Base-by-base conservation (phyloP, 352 stramenopile genomes). In the Thraustochytrium sp. region DNA sequence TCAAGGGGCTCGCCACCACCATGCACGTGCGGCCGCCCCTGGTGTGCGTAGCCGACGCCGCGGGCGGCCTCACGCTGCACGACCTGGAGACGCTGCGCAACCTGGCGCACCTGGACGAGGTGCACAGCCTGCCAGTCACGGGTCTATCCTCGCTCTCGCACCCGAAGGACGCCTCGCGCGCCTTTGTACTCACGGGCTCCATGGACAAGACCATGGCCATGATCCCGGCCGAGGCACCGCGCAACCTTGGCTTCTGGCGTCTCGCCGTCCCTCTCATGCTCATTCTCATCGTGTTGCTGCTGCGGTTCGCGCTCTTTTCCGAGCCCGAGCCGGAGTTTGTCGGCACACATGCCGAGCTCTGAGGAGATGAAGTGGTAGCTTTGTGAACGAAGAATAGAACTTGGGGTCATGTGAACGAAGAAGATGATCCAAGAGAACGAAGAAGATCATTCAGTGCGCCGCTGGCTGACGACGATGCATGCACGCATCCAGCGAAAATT, bases 181-280 rank as follows among this genome's bases (percentile, higher is more conserved):
- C 18, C 18, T 72, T 44, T 13, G 53, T 80, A 0, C 9, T 80
- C 21, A 65, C 68, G 11, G 68, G 68, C 23, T 55, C 34, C 46
- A 80, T 80, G 68, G 68, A 80, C 51, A 80, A 80, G 68, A 80
- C 68, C 11, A 61, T 80, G 44, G 40, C 68, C 29, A 80, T 80
- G 68, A 80, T 64, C 26, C 68, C 68, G 18, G 68, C 44, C 18
- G 31, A 80, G 49, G 48, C n/a, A 8, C 29, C 68, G 34, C 31
- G 65, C 18, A 16, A 55, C 36, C 26, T 72, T 11, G 59, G 21
- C 36, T 0, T 46, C 46, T 21, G 13, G 59, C 26, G 9, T 72
- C 65, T 2, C 64, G 36, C 2, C n/a, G n/a, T 77, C 37, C 65
- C 49, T 11, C 42, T 55, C 3, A 11, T 62, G 40, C 42, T 62